Base-by-base conservation (phyloP, 352 stramenopile species). In the Phytophthora pinifolia region DNA sequence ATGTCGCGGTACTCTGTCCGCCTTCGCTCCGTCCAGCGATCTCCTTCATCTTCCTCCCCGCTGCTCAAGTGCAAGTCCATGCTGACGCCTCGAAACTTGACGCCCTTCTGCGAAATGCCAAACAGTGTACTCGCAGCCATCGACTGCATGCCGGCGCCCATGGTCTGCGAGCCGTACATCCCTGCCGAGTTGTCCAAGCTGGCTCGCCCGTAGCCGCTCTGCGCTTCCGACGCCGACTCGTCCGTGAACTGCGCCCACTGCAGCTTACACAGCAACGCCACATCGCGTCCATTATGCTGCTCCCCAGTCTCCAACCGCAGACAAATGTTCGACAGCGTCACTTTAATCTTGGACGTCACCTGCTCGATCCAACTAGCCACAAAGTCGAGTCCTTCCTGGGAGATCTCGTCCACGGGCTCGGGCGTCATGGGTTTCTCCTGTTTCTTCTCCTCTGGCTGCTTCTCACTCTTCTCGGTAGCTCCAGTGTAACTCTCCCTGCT, bases 351-450 rank as follows among this genome's bases (percentile, higher is more conserved):
- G 37, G 83, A 93, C 50, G 86, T 94, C 10, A 96, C 86, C 36
- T 92, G 86, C 52, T 96, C 86, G 47, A 96, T 96, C 86, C 86
- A 96, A 43, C 79, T 91, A 17, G 86, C 86, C 22, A 96, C 86
- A 61, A 96, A 96, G 61, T 96, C 86, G 18, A 96, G 77, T 32
- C 86, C 83, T 89, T 96, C 86, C 50, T 94, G 83, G 13, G 86
- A 94, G 9, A 93, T 74, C 61, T 90, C 75, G 48, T 96, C 83
- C 4, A 81, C 55, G 9, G 78, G 67, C 31, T 91, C 82, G 0
- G 55, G 55, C 3, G 35, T 5, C 37, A 62, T 38, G 13, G 12
- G 20, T 10, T 52, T 73, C 30, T 59, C 63, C 10, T 49, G 41
- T n/a, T 29, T 37, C 17, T 70, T 44, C 18, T 14, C 8, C 46